These are phyloP conservation scores for Sporodiniella umbellata DNA, from an alignment of 371 early-diverging fungal species.

Conservation along the genomic window DNA sequence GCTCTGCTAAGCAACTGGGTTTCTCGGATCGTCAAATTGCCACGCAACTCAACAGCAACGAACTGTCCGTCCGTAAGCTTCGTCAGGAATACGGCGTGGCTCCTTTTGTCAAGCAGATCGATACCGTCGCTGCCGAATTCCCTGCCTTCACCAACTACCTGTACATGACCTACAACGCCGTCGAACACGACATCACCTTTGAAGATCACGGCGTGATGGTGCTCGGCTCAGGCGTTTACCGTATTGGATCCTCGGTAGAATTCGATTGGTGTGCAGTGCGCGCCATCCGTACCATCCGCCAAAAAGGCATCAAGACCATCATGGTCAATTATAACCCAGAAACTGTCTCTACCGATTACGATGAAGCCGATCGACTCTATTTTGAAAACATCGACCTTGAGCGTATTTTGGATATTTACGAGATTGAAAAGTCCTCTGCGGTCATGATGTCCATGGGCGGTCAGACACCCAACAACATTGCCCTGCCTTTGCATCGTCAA, in stretches of 20 bases:
- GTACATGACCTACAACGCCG: slow-evolving; percentile 94
- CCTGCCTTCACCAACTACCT: slow-evolving; percentile 95
- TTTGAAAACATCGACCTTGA: slow-evolving; percentile 92
- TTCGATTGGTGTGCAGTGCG: slow-evolving; percentile 97
- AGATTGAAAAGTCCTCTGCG: slow-evolving; percentile 78
- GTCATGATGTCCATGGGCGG: slow-evolving; percentile 94
- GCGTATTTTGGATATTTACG: slow-evolving; percentile 92
- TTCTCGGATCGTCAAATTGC: slow-evolving; percentile 92
- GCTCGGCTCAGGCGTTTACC: slow-evolving; percentile 94
- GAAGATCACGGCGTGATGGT: slow-evolving; percentile 91
- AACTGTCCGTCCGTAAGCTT: slow-evolving; percentile 81
- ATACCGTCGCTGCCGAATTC: slow-evolving; percentile 97
- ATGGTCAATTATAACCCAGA: slow-evolving; percentile 98
- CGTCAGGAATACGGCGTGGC: slow-evolving; percentile 75
- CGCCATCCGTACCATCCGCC: slow-evolving; percentile 85
- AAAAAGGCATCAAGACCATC: slow-evolving; percentile 79
- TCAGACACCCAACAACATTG: slow-evolving; percentile 96
- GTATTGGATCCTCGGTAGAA: slow-evolving; percentile 96
- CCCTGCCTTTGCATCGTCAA: slow-evolving; percentile 79
- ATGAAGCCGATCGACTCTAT: slow-evolving; percentile 93
- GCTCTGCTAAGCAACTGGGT: slow-evolving; percentile 85
- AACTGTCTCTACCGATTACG: slow-evolving; percentile 96
- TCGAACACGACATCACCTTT: slow-evolving; percentile 83
- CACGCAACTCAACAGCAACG: slow-evolving; percentile 72
- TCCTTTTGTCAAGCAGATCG: slow-evolving; percentile 95